Evolutionary conservation across 2,329 filamentous ascomycete genomes (phyloP), one percentile per base, ranked within the genome.

Genomic region (Thielaviopsis populi): DNA sequence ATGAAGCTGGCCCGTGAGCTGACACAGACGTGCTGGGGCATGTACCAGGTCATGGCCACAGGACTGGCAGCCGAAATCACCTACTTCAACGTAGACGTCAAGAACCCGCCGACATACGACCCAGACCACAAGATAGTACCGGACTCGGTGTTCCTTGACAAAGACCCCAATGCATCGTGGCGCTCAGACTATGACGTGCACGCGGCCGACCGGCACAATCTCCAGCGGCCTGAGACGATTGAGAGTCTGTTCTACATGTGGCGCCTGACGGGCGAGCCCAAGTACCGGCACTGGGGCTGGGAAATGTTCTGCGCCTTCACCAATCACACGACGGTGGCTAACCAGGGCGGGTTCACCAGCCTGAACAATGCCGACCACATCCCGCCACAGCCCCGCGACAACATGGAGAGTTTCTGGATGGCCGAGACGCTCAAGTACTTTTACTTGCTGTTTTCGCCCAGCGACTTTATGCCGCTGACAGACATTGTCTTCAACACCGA

Each of bases 341-440:
- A 91, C 46, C 84, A 84, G 43, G 85, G 85, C 46, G 91, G 91
- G 0, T 97, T 95, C 72, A 90, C 89, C 0, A 91, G 87, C 68
- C 78, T 97, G 67, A 80, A 80, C 19, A 83, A 95, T 71, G 91
- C 91, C 30, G 85, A 86, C 68, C 74, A 75, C 4, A 75, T 94
- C 10, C 91, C 91, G 22, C 84, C 90, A 0, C 73, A 77, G 15
- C 77, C 78, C 56, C 80, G 84, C 66, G 92, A 99, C 74, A 97
- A 97, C 69, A 96, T 99, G 92, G 94, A 99, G 76, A 95, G 90
- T 72, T 97, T 97, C 76, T 99, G 94, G 94, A 82, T 99, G 78
- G 91, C 94, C 58, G 94, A 99, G 77, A 99, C 94, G 24, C 79
- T 99, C 54, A 99, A 99, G 76, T 99, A 99, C 73, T 88, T 99